phyloP scores from a whole-genome alignment of 805 yeast species.

The Zygotorulaspora chibaensis region DNA sequence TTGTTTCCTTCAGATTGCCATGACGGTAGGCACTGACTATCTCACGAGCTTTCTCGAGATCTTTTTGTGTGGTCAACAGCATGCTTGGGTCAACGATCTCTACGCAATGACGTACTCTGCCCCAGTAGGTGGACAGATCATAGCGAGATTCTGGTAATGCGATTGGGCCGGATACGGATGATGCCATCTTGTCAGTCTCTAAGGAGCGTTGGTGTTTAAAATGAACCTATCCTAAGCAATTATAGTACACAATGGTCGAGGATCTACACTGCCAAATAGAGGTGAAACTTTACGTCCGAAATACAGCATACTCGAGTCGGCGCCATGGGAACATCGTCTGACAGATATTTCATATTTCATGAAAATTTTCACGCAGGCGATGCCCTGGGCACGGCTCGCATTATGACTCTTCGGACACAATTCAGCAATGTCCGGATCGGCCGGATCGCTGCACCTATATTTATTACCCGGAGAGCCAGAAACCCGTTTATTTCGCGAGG shows the following conservation, averaged over 20 bases:
- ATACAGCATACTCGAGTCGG: too few relatives aligned
- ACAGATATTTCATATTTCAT: too few relatives aligned
- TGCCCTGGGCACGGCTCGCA: neutral
- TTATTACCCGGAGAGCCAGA: too few relatives aligned
- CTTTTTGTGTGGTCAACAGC: slow-evolving; percentile 65
- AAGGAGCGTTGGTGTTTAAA: neutral
- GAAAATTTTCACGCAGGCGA: too few relatives aligned
- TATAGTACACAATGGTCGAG: too few relatives aligned
- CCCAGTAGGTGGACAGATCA: slow-evolving; percentile 82
- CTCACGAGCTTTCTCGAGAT: slow-evolving; percentile 59
- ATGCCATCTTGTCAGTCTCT: slow-evolving; percentile 56
- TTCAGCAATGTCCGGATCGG: neutral
- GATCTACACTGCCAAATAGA: too few relatives aligned
- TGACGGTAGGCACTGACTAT: slow-evolving; percentile 67
- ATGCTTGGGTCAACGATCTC: slow-evolving; percentile 89
- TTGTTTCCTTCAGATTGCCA: slow-evolving; percentile 60
- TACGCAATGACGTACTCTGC: slow-evolving; percentile 91
- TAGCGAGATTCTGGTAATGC: slow-evolving; percentile 75
- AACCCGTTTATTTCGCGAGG: too few relatives aligned
- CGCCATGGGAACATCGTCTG: too few relatives aligned
- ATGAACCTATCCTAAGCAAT: too few relatives aligned
- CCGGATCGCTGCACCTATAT: neutral
- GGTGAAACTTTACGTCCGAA: too few relatives aligned
- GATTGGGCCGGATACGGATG: slow-evolving; percentile 78
- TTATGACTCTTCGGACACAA: neutral